Base-by-base conservation (phyloP, 139 green algal genomes). In the Micractinium sp. region DNA sequence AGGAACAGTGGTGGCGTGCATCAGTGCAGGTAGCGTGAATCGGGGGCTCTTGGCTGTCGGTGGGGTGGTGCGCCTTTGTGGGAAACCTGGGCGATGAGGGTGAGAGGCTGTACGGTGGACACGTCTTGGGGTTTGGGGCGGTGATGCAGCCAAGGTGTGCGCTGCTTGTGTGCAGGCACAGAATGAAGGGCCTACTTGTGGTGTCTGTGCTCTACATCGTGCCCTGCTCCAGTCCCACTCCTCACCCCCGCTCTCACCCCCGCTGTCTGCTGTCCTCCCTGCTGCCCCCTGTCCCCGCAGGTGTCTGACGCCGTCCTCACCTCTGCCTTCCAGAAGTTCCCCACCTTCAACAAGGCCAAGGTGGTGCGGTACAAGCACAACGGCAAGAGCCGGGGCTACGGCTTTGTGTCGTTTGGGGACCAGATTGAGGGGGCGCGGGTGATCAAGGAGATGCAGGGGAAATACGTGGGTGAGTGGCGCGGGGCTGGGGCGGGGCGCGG, bases 311-410 rank as follows among this genome's bases (percentile, higher is more conserved):
- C 98, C 9, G 87, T 97, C 33, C 93, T 99, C 75, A 85, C 85
- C 0, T 95, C 97, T 77, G 94, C 97, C 3, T 99, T 99, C 86
- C 66, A 79, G 18, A 95, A 95, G 66, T 99, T 97, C 90, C 71
- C 94, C 1, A 95, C 94, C n/a, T 98, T 99, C 90, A 92, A 95
- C 25, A 99, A 97, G 93, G 97, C 96, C 47, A 96, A 87, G 83
- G 83, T 71, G 63, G 63, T 76, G 20, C 15, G 27, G 25, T 27
- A 36, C 69, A 76, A 36, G 69, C 69, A 76, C 27, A 35, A 94
- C 99, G 94, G 95, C 86, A 98, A 98, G 91, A 95, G 82, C 88
- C 98, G 97, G 89, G 98, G 97, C 66, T 99, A 95, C 89, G 98
- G 98, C 60, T 99, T 99, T 92, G 97, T 99, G 61, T 97, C 92